Evolutionary conservation across 2,329 filamentous ascomycete genomes (phyloP).

Genomic region (Pezicula radicicola): DNA sequence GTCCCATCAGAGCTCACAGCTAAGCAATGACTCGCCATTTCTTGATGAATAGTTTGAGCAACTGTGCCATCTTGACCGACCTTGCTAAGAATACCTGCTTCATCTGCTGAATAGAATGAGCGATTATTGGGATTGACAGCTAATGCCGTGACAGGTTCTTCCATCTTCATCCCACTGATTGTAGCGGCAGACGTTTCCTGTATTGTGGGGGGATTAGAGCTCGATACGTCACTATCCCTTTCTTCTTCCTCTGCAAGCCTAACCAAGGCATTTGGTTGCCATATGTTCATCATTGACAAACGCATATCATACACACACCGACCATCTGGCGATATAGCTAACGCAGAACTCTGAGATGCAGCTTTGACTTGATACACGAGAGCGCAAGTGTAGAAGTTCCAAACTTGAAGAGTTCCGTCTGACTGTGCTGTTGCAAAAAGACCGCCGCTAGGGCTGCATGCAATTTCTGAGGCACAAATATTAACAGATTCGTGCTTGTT

Average conservation of each 20-base stretch:
- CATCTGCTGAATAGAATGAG: constrained; percentile 3
- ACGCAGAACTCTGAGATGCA: constrained; percentile 4
- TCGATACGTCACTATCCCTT: constrained; percentile 2
- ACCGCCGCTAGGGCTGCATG: constrained; percentile 3
- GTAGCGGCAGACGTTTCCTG: background rate
- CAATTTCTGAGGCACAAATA: constrained; percentile 5
- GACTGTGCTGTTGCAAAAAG: background rate
- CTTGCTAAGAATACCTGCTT: background rate
- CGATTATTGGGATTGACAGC: constrained; percentile 1
- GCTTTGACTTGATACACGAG: constrained; percentile 4
- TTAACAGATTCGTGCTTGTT: constrained; percentile 3
- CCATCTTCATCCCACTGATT: constrained; percentile 2
- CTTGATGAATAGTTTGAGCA: background rate
- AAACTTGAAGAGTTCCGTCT: constrained; percentile 18
- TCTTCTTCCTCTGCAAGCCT: constrained; percentile 4
- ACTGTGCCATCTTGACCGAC: constrained; percentile 3
- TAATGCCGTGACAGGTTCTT: constrained; percentile 4
- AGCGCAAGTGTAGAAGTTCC: constrained; percentile 10
- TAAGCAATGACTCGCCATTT: constrained; percentile 3
- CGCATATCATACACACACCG: constrained; percentile 9
- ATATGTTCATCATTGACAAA: constrained; percentile 7
- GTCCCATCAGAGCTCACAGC: constrained; percentile 2
- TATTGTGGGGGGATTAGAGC: background rate
- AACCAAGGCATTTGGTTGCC: constrained; percentile 11
- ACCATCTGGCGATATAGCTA: constrained; percentile 5